Base-by-base conservation (phyloP, 108 stramenopile species). In the Skeletonema costatum region DNA sequence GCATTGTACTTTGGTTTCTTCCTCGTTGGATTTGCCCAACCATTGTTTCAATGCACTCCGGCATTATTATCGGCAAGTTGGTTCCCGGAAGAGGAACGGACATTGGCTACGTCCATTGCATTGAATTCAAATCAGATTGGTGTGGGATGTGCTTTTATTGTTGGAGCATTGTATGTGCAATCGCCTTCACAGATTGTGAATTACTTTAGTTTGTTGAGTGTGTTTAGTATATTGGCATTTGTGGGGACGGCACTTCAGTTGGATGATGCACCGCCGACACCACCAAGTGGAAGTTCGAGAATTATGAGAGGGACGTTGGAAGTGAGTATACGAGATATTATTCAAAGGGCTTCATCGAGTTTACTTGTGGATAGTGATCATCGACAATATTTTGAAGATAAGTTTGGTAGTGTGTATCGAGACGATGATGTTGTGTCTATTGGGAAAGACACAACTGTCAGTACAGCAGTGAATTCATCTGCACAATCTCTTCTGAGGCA, bases 41-140 rank as follows among this genome's bases (percentile, higher is more conserved):
- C 94, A 17, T 79, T 96, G 3, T 96, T 92, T 65, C 94, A 96
- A 69, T 96, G 94, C 78, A 96, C 94, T 9, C 94, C 94, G 6
- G 85, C 92, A 17, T 60, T 95, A 29, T 82, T 95, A 1, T 93
- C 94, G 2, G 88, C 91, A 4, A 88, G 87, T 21, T 95, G 94
- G 94, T 95, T 95, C 64, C 92, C 91, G 0, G 92, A 92, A 62
- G 58, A 87, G 42, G 94, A 96, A 70, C 88, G 92, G 7, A 95
- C 94, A 12, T 70, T 95, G 86, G 94, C 94, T 17, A 93, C 94
- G 13, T 90, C 89, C 32, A 87, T 95, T 48, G 94, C 94, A 14
- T 58, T 95, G 64, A 95, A 95, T 74, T 82, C 91, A 13, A 95
- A 95, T 68, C 94, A 95, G 64, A 72, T 95, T 29, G 94, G 94